Conservation (phyloP, 371 early-diverging fungal species). For the Syncephalastrum sp. region DNA sequence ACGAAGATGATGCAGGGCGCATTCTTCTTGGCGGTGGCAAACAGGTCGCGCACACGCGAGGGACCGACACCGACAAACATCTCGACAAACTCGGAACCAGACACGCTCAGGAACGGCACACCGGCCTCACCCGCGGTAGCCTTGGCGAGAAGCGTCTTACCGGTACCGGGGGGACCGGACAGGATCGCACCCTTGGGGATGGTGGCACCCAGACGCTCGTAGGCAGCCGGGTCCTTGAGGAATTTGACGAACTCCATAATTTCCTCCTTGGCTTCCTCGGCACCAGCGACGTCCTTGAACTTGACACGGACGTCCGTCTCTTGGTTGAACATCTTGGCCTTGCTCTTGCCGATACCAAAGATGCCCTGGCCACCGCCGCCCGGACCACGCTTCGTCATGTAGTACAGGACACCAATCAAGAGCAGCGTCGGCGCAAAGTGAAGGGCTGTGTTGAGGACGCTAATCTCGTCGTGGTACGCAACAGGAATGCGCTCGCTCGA, state of each 20-base stretch:
- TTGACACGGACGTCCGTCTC: slow-evolving; percentile 94
- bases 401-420: slow-evolving; percentile 84
- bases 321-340: slow-evolving; percentile 95
- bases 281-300: slow-evolving; percentile 99
- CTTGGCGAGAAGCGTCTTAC: slow-evolving; percentile 98
- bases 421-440: slow-evolving; percentile 94
- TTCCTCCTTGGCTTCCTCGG: slow-evolving; percentile 99
- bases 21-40: slow-evolving; percentile 95
- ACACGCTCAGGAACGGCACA: slow-evolving; percentile 96
- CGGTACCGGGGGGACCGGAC: slow-evolving; percentile 97
- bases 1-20: slow-evolving; percentile 99
- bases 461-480: slow-evolving; percentile 79
- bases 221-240: slow-evolving; percentile 96
- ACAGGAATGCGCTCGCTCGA: slow-evolving; percentile 88
- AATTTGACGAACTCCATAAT: slow-evolving; percentile 99
- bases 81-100: slow-evolving; percentile 99
- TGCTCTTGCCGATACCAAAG: slow-evolving; percentile 95
- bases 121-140: slow-evolving; percentile 99
- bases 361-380: slow-evolving; percentile 79
- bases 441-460: slow-evolving; percentile 65
- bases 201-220: slow-evolving; percentile 98
- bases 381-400: slow-evolving; percentile 80
- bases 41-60: slow-evolving; percentile 97
- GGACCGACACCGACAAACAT: slow-evolving; percentile 99
- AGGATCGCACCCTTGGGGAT: slow-evolving; percentile 99